Evolutionary conservation across 805 yeast genomes (phyloP), one percentile per base, ranked within the genome.

Genomic region (Suhomyces tanzawaensis): DNA sequence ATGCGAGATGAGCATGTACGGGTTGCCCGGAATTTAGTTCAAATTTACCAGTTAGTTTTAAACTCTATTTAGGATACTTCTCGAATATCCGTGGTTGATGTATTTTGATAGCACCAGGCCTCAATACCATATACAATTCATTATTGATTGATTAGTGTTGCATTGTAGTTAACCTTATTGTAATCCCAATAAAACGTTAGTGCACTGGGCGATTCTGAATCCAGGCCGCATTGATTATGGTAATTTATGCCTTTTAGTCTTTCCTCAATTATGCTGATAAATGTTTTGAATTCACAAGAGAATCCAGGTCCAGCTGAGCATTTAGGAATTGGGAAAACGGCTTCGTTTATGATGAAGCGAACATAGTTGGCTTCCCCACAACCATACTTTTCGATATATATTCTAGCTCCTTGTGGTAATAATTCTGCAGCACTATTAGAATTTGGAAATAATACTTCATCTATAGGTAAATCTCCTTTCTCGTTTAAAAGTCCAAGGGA

Each of bases 151-250:
- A 40, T 34, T 22, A 42, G 33, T 14, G 51, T 38, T 16, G 60
- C 56, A 29, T 52, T 51, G 49, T 55, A 55, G 35, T 45, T 40
- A 23, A 21, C 52, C 29, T 35, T 41, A 34, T 43, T 42, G 46
- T 53, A 69, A 48, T 69, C 72, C 74, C 74, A 69, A 53, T 59
- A 67, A 51, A 69, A 69, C 2, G 70, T 55, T 24, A 69, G 50
- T 11, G 7, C 24, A 21, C 11, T 7, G 19, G 40, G 37, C 19
- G 47, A 41, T 29, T 50, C 42, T 13, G 37, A 35, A n/a, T n/a
- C n/a, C 21, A 53, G 46, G 15, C 53, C 53, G 48, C 74, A 70
- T 18, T 62, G 62, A 16, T 50, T 42, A 26, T 44, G 48, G 44
- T 57, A 68, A 29, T 45, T 44, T 23, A 42, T 34, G 36, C 59